phyloP scores from a whole-genome alignment of 345 rosid species.

The Psidium friedrichsthalianum region DNA sequence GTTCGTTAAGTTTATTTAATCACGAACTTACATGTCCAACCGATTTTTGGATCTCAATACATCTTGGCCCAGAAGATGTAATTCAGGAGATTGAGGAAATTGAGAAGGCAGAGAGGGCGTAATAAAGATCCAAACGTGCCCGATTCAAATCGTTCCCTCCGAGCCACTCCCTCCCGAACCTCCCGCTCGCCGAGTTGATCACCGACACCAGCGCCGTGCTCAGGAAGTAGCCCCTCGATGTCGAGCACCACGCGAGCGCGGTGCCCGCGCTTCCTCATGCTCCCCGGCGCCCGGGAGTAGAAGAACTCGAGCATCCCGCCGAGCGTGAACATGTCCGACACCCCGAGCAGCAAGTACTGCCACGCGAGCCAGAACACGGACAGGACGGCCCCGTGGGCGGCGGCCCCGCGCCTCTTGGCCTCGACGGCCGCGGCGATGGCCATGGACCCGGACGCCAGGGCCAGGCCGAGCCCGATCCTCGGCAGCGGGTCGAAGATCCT shows the following conservation, averaged over 20 bases:
- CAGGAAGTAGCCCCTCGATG: slow-evolving; percentile 41
- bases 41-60: not conserved
- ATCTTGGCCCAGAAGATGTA: slow-evolving; percentile 22
- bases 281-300: slow-evolving; percentile 34
- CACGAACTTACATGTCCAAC: not conserved
- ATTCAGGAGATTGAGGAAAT: slow-evolving; percentile 29
- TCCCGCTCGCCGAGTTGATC: slow-evolving; percentile 18
- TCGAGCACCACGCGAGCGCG: slow-evolving; percentile 50
- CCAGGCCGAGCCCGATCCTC: slow-evolving; percentile 40
- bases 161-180: slow-evolving; percentile 31
- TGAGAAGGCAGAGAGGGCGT: slow-evolving; percentile 31
- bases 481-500: slow-evolving; percentile 21
- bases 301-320: slow-evolving; percentile 66
- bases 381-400: not conserved
- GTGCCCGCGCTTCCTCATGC: slow-evolving; percentile 41
- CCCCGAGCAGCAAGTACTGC: slow-evolving; percentile 38
- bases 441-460: slow-evolving; percentile 39
- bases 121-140: slow-evolving; percentile 32
- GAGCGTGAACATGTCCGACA: slow-evolving; percentile 45
- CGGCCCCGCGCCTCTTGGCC: slow-evolving; percentile 20
- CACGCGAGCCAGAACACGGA: slow-evolving; percentile 46
- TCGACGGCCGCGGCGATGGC: slow-evolving; percentile 38
- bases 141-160: slow-evolving; percentile 26
- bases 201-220: slow-evolving; percentile 31
- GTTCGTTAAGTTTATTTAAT: not conserved